phyloP scores from a whole-genome alignment of 225 moss, liverwort and hornwort species.

The Physcomitrium patens region DNA sequence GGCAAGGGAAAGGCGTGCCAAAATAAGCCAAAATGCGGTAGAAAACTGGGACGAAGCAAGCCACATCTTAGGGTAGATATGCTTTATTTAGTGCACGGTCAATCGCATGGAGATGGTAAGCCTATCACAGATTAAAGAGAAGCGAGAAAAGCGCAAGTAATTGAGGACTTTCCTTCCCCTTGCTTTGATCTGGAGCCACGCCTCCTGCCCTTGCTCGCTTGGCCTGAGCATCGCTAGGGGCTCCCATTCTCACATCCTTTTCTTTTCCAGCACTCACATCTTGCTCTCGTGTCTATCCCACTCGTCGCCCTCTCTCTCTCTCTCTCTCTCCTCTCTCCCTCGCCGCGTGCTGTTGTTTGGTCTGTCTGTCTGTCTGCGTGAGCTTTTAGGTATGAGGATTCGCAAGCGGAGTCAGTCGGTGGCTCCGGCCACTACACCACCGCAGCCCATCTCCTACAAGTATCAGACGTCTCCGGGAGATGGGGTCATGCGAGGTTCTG shows the following conservation, averaged over 20 bases:
- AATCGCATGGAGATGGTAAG: not conserved
- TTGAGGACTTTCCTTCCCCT: constrained; percentile 32
- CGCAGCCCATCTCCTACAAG: constrained; percentile 7
- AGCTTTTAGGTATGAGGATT: constrained; percentile 4
- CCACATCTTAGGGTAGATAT: not conserved
- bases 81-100: constrained; percentile 24
- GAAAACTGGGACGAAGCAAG: not conserved
- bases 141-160: constrained; percentile 39
- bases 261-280: no score
- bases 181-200: constrained; percentile 11
- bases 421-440: not conserved
- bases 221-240: not conserved
- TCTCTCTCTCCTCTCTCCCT: not conserved
- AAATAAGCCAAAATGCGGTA: not conserved
- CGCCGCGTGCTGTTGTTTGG: not conserved
- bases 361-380: no score
- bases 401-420: constrained; percentile 10
- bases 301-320: no score
- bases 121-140: constrained; percentile 18
- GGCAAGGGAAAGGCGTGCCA: not conserved
- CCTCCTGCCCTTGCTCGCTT: not conserved
- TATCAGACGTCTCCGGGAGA: not conserved
- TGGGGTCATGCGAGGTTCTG: not conserved
- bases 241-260: not conserved
- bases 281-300: not conserved